Evolutionary conservation across 768 basidiomycete species (phyloP).

Genomic region (Cyclocybe cylindracea): DNA sequence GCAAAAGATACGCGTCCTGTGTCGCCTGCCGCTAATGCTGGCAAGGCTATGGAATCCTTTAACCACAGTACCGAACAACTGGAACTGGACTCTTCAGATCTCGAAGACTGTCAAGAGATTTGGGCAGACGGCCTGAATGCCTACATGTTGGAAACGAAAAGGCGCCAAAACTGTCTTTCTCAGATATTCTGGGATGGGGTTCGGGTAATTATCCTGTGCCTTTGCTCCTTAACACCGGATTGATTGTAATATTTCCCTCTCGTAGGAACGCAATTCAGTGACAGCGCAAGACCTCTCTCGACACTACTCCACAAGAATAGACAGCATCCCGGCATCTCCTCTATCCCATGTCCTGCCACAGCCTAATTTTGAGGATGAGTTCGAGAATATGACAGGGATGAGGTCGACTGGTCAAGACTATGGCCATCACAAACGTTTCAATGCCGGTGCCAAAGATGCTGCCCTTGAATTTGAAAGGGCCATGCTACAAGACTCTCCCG

Average conservation of each 20-base stretch:
- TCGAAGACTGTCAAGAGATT: conserved; percentile 79
- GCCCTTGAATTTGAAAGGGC: conserved; percentile 60
- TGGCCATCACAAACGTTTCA: conserved; percentile 25
- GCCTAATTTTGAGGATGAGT: conserved; percentile 28
- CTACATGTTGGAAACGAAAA: conserved; percentile 72
- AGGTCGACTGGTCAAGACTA: conserved; percentile 33
- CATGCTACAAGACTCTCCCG: conserved; percentile 41
- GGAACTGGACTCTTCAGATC: conserved; percentile 65
- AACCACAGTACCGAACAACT: conserved; percentile 40
- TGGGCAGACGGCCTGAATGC: conserved; percentile 72
- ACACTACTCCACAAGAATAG: conserved; percentile 53
- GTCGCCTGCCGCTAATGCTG: conserved; percentile 27
- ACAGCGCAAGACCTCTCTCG: conserved; percentile 63
- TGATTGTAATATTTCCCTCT: conserved; percentile 3
- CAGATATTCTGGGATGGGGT: conserved; percentile 72
- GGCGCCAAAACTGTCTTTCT: conserved; percentile 71
- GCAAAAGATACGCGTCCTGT: conserved; percentile 29
- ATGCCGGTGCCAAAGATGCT: conserved; percentile 51
- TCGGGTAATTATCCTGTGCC: conserved; percentile 43
- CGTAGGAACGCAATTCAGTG: conserved; percentile 67
- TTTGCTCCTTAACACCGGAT: conserved; percentile 1
- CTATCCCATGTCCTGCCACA: conserved; percentile 23
- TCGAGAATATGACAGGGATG: conserved; percentile 21
- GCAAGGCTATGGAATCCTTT: conserved; percentile 27
- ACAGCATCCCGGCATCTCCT: conserved; percentile 42